Base-by-base conservation (phyloP, 306 rosid genomes). In the Quercus agrifolia region DNA sequence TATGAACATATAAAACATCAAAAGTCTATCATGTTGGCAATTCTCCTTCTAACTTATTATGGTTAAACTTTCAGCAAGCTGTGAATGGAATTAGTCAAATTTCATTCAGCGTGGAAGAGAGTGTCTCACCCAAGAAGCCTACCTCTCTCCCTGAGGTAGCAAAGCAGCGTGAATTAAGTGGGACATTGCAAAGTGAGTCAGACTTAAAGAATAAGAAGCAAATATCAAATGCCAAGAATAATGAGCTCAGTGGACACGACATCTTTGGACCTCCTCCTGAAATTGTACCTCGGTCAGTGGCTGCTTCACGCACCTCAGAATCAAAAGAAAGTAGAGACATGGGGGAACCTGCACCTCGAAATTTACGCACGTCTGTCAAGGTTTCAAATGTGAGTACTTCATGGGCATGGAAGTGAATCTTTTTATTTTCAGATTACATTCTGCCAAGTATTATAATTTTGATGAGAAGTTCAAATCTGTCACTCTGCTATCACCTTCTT, bases 151-250 rank as follows among this genome's bases (percentile, higher is more conserved):
- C 94, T 3, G 94, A 92, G 86, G 97, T 86, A 70, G 97, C 98
- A 41, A 95, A 95, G 93, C 99, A 95, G 85, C 98, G 96, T 35
- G 99, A 95, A 79, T 81, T 93, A 68, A 78, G 97, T 79, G 97
- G 97, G 71, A 90, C 96, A 19, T 78, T 91, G 84, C 88, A 84
- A 73, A 86, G 83, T 4, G 91, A 91, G 7, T 68, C 75, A 18
- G 92, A 87, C 73, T 27, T 88, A 4, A 86, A 80, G 85, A 76
- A 21, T 58, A 82, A 81, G 67, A 95, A 91, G 89, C 90, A 78
- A 54, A 71, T 71, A 70, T 92, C 99, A 27, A 81, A 81, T 81
- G 88, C 97, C 73, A 95, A 95, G 88, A 83, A 79, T 85, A 92
- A 84, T 86, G 99, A 95, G 85, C 93, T 95, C 23, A 77, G 79